Percentiles rank a stretch among this genome's conserved stretches.
Evolutionary conservation across 2,329 filamentous ascomycete genomes (phyloP).

Genomic region (Aspergillus eucalypticola): DNA sequence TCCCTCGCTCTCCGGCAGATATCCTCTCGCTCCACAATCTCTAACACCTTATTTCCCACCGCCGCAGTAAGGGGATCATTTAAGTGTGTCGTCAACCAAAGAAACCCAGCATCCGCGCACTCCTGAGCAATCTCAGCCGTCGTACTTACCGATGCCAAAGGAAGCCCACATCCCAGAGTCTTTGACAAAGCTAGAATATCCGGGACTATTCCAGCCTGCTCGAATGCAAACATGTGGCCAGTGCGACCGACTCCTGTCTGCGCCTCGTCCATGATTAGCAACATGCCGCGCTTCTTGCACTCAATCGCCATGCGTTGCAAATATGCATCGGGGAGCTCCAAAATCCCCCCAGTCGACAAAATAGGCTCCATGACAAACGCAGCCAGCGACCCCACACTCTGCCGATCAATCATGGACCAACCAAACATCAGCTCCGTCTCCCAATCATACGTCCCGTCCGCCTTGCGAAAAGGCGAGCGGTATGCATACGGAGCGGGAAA

Average conservation of each 20-base stretch:
- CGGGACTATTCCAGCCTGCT: constrained; percentile 53
- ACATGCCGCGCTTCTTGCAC: constrained; percentile 57
- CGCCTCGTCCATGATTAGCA: constrained; percentile 62
- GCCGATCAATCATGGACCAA: constrained; percentile 61
- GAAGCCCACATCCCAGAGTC: constrained; percentile 62
- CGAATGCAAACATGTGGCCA: constrained; percentile 61
- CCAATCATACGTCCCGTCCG: constrained; percentile 66
- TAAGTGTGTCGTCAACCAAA: constrained; percentile 63
- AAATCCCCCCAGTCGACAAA: constrained; percentile 60
- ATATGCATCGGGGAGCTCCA: constrained; percentile 60
- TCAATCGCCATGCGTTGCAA: constrained; percentile 56
- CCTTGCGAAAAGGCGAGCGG: constrained; percentile 60
- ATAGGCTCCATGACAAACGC: constrained; percentile 66
- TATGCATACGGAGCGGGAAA: constrained; percentile 64
- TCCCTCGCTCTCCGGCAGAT: constrained; percentile 50
- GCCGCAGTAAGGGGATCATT: constrained; percentile 64
- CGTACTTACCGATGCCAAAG: constrained; percentile 60
- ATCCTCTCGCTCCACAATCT: constrained; percentile 60
- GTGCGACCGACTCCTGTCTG: constrained; percentile 60
- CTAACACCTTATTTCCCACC: constrained; percentile 62
- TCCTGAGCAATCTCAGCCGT: constrained; percentile 54
- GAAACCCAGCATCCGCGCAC: constrained; percentile 52
- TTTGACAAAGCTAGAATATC: constrained; percentile 64
- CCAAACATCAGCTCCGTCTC: constrained; percentile 64
- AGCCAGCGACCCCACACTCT: constrained; percentile 62